These are phyloP conservation scores for Skeletonema marinoi DNA, from an alignment of 108 stramenopile species.

Conservation along the genomic window DNA sequence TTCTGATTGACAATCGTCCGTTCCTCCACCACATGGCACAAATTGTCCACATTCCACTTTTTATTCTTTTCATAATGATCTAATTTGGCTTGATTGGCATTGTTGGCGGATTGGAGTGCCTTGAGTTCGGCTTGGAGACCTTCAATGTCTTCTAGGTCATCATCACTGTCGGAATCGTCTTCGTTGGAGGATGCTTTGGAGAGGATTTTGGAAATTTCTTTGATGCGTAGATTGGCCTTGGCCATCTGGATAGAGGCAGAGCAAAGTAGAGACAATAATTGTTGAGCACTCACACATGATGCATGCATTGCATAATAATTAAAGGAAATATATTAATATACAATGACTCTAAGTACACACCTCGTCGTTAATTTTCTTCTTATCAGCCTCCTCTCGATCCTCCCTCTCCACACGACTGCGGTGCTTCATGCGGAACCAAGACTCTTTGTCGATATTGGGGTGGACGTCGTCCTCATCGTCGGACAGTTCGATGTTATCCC, in stretches of 20 bases:
- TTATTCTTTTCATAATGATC: conserved; percentile 95
- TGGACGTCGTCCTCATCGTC: conserved; percentile 99
- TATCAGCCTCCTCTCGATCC: conserved; percentile 87
- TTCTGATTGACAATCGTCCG: conserved; percentile 88
- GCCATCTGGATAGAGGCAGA: conserved; percentile 56
- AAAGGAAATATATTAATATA: background rate
- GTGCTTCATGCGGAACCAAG: conserved; percentile 97
- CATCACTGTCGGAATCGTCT: conserved; percentile 72
- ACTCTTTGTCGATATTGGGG: conserved; percentile 98
- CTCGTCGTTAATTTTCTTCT: conserved; percentile 78
- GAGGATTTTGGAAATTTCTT: conserved; percentile 70
- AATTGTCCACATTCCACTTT: conserved; percentile 98
- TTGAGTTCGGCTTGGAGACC: conserved; percentile 80
- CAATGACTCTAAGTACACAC: conserved; percentile 33
- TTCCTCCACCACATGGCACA: conserved; percentile 93
- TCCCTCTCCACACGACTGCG: conserved; percentile 93
- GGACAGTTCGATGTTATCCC: conserved; percentile 96
- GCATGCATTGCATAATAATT: too few species aligned
- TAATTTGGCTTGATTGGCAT: conserved; percentile 66
- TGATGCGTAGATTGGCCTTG: conserved; percentile 80
- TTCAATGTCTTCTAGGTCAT: conserved; percentile 86
- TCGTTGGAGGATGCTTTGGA: conserved; percentile 28
- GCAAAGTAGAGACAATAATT: background rate
- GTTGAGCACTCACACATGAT: too few species aligned
- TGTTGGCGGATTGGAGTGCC: conserved; percentile 70